phyloP scores from a whole-genome alignment of 2,329 filamentous ascomycete species.

The Stachybotrys chartarum region DNA sequence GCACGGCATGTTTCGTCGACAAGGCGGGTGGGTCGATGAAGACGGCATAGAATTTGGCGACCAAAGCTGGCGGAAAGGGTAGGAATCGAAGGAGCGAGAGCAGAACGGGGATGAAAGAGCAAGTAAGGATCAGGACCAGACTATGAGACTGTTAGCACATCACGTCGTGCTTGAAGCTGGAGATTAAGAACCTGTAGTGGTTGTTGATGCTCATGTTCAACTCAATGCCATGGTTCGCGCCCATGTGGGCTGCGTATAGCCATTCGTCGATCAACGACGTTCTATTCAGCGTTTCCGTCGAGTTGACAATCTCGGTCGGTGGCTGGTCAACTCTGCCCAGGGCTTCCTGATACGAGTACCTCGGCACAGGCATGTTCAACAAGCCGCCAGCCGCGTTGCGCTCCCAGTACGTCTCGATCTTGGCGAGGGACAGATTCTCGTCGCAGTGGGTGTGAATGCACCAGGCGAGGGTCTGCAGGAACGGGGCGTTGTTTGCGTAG shows the following conservation, averaged over 20 bases:
- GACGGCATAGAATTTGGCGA: conserved; percentile 15
- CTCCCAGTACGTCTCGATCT: conserved; percentile 12
- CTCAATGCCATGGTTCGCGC: conserved; percentile 3
- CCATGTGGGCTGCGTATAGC: conserved; percentile 2
- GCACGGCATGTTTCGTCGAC: conserved; percentile 14
- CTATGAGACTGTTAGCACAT: not conserved
- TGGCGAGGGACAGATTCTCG: not conserved
- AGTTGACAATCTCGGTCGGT: not conserved
- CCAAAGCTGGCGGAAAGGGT: conserved; percentile 5
- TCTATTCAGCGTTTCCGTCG: not conserved
- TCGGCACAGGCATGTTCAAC: conserved; percentile 5
- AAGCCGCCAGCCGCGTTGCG: conserved; percentile 5
- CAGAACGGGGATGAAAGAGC: conserved; percentile 4
- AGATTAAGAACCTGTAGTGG: conserved; percentile 1
- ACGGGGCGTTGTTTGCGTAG: conserved; percentile 9
- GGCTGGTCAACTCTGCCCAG: not conserved
- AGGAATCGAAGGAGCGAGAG: conserved; percentile 10
- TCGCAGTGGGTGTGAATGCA: conserved; percentile 10
- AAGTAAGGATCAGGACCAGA: not conserved
- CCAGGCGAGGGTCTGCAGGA: conserved; percentile 12
- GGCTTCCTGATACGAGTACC: conserved; percentile 6
- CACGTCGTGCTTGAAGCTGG: too few relatives aligned
- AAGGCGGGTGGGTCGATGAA: conserved; percentile 18
- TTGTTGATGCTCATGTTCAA: conserved; percentile 2
- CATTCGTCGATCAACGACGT: conserved; percentile 5